Conservation (phyloP, 169 alveolate genomes). For the Plasmodium chabaudi region DNA sequence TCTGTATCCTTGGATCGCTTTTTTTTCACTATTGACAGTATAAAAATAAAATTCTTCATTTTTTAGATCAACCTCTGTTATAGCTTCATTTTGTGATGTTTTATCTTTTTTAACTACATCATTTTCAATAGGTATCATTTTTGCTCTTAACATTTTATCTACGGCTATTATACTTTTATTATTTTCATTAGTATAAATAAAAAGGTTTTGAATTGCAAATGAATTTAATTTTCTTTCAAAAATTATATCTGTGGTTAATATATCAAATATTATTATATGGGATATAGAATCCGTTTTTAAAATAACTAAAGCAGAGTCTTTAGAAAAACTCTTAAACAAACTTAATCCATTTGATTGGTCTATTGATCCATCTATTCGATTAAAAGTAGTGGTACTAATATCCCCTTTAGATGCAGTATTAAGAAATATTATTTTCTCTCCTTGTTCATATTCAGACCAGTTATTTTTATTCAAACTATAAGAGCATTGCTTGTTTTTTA, state of each 20-base stretch:
- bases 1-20: constrained; percentile 42
- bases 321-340: constrained; percentile 60
- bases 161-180: constrained; percentile 13
- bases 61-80: not conserved
- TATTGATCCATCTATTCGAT: not conserved
- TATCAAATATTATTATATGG: constrained; percentile 47
- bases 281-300: constrained; percentile 35
- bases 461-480: constrained; percentile 28
- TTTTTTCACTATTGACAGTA: constrained; percentile 18
- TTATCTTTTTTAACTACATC: not conserved
- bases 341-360: not conserved
- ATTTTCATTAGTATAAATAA: constrained; percentile 16
- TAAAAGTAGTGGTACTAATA: not conserved
- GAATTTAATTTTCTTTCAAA: constrained; percentile 63
- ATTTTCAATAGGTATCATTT: constrained; percentile 12
- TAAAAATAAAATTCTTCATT: constrained; percentile 53
- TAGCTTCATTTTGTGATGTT: not conserved
- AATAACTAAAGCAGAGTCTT: constrained; percentile 39
- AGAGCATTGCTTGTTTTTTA: constrained; percentile 6
- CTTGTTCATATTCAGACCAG: constrained; percentile 67
- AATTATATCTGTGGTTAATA: constrained; percentile 38
- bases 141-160: constrained; percentile 29
- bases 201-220: constrained; percentile 33
- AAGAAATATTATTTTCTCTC: constrained; percentile 22
- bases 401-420: not conserved